phyloP scores from a whole-genome alignment of 2,329 filamentous ascomycete genomes.

The Microdochium trichocladiopsis region DNA sequence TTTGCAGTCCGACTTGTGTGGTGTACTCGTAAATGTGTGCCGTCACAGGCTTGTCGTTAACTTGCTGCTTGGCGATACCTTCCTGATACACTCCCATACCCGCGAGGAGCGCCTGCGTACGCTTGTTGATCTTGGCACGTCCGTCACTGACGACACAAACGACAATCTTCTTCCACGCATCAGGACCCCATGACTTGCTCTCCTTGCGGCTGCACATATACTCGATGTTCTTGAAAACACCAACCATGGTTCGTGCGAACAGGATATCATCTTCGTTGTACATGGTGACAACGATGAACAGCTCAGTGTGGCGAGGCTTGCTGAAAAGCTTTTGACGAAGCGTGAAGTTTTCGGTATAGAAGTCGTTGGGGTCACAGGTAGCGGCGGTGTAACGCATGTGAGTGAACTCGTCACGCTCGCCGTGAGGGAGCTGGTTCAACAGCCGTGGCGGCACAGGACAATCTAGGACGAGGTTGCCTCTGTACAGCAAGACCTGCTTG shows the following conservation, averaged over 20 bases:
- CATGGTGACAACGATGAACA: conserved; percentile 98
- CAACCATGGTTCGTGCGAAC: conserved; percentile 97
- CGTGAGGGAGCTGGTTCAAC: conserved; percentile 81
- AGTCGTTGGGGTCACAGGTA: conserved; percentile 96
- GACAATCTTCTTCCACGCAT: conserved; percentile 98
- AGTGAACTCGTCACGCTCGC: conserved; percentile 85
- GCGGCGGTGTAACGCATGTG: conserved; percentile 98
- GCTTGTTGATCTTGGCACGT: conserved; percentile 82
- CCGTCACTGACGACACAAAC: conserved; percentile 96
- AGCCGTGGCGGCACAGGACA: conserved; percentile 89
- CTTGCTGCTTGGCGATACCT: conserved; percentile 95
- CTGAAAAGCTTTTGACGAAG: conserved; percentile 83
- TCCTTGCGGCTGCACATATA: conserved; percentile 92
- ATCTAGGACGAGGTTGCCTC: conserved; percentile 93
- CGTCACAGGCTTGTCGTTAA: conserved; percentile 93
- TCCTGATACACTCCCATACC: conserved; percentile 97
- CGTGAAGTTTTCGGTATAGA: conserved; percentile 82
- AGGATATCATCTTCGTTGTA: conserved; percentile 98
- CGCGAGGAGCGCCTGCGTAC: conserved; percentile 82
- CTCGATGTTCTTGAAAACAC: conserved; percentile 95
- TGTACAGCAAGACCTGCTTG: conserved; percentile 95
- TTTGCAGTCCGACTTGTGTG: conserved; percentile 75
- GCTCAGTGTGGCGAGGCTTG: conserved; percentile 81
- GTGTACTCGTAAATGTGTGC: conserved; percentile 98
- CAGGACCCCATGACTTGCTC: conserved; percentile 92